phyloP scores from a whole-genome alignment of 2,329 filamentous ascomycete species.

The Cercospora janseana region DNA sequence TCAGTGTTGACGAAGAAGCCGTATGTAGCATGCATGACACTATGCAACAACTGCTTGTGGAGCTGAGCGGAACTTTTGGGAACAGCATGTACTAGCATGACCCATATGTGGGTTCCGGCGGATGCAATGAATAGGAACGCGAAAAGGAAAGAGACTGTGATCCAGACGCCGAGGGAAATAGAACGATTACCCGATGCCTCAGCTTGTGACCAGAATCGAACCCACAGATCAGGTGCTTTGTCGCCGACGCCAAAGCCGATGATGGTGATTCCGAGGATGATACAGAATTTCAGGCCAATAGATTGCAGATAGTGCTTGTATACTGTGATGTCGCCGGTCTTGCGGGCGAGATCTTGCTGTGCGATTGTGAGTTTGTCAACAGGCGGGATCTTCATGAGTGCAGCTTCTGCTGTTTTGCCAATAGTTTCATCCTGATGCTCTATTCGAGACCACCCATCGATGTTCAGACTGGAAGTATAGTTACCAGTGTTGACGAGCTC shows the following conservation, averaged over 20 bases:
- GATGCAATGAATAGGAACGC: slow-evolving; percentile 20
- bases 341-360: slow-evolving; percentile 25
- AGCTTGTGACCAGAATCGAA: slow-evolving; percentile 50
- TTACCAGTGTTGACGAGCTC: slow-evolving; percentile 21
- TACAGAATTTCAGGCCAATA: slow-evolving; percentile 31
- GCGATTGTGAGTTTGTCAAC: slow-evolving; percentile 15
- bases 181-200: background rate
- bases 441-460: background rate
- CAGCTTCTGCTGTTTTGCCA: background rate
- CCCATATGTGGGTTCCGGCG: slow-evolving; percentile 20
- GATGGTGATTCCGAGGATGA: slow-evolving; percentile 32
- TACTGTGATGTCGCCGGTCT: slow-evolving; percentile 43
- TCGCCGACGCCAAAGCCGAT: slow-evolving; percentile 41
- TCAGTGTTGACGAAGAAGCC: slow-evolving; percentile 47
- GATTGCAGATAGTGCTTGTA: slow-evolving; percentile 36
- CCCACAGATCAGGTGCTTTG: slow-evolving; percentile 46
- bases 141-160: slow-evolving; percentile 19
- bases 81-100: slow-evolving; percentile 23
- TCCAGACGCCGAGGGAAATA: slow-evolving; percentile 19
- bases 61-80: slow-evolving; percentile 23
- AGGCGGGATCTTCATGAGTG: background rate
- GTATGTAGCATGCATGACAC: slow-evolving; percentile 35
- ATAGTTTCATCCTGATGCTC: background rate
- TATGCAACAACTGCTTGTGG: slow-evolving; percentile 23
- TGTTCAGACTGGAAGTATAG: slow-evolving; percentile 16